Evolutionary conservation across 1,139 yeast species (phyloP), one percentile per base, ranked within the genome.

Genomic region (Kodamaea suecica): DNA sequence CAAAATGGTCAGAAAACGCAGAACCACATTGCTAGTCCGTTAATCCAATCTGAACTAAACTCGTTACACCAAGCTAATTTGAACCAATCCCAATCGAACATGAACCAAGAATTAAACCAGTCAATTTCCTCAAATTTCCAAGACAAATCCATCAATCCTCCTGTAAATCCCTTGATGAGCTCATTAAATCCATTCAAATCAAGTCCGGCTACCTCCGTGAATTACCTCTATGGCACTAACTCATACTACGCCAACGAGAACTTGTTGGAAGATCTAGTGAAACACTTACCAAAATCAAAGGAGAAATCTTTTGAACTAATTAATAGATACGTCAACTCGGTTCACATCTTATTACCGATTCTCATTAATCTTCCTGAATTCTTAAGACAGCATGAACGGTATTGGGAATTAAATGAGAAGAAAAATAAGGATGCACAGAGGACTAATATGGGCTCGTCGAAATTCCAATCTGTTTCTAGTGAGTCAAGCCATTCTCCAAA

Each of bases 261-360:
- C 38, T 49, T 69, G n/a, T 48, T 65, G 12, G 62, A 53, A 16
- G 70, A 64, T 31, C 51, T 69, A 27, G 42, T 57, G 19, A 56
- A 52, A 16, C 61, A 60, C 41, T 44, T 67, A 11, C 73, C 73
- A 1, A 45, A 49, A 3, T 43, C 72, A 2, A 63, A 59, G 35
- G 72, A 68, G 38, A 62, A 79, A 39, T 74, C 79, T 0, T 66
- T 61, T 42, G 78, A 74, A 40, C 53, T 77, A 29, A 59, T 76
- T 4, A 63, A 66, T 29, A 59, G 76, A 16, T 78, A 73, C 43
- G 52, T 70, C 14, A 66, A 63, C 33, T 73, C 78, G 2, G 76
- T 78, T 17, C 80, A 76, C 46, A 70, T 77, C 4, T 52, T 78
- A 12, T 49, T 77, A 14, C 84, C 84, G 0, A 56, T 78, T 3